phyloP scores from a whole-genome alignment of 768 basidiomycete species.

The Leccinum subgranulosum region DNA sequence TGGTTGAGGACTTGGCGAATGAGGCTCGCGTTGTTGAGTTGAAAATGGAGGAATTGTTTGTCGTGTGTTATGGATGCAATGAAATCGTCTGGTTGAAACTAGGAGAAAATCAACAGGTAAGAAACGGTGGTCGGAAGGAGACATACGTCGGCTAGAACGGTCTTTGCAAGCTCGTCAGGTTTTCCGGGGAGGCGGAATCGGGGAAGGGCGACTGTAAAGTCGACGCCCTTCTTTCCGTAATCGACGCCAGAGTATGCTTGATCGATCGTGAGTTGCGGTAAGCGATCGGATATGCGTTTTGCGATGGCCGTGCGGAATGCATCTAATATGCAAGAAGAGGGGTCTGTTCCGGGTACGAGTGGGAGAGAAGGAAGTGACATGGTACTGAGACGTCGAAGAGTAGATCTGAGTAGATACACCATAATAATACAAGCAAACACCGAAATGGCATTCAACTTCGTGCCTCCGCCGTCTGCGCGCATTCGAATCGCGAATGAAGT shows the following conservation, averaged over 20 bases:
- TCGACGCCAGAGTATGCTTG: slow-evolving; percentile 84
- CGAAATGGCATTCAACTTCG: background rate
- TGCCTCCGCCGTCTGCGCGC: slow-evolving; percentile 14
- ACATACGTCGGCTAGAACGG: slow-evolving; percentile 72
- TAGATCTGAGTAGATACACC: background rate
- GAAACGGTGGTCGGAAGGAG: background rate
- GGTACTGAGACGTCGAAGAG: background rate
- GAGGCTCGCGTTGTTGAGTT: slow-evolving; percentile 61
- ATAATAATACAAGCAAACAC: background rate
- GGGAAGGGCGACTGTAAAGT: slow-evolving; percentile 90
- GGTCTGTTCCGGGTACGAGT: slow-evolving; percentile 49
- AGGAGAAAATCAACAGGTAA: slow-evolving; percentile 3
- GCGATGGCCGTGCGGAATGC: slow-evolving; percentile 82
- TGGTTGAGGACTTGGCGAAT: slow-evolving; percentile 66
- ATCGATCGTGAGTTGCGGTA: slow-evolving; percentile 64
- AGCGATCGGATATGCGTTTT: slow-evolving; percentile 58
- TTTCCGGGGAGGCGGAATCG: slow-evolving; percentile 85
- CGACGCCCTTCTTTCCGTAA: slow-evolving; percentile 90
- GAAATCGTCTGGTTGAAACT: slow-evolving; percentile 88
- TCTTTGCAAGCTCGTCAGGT: slow-evolving; percentile 70
- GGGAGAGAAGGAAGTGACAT: slow-evolving; percentile 37
- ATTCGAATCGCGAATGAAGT: slow-evolving; percentile 20
- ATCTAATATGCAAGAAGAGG: slow-evolving; percentile 66
- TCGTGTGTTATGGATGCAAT: slow-evolving; percentile 66
- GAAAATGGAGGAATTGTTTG: slow-evolving; percentile 83